Evolutionary conservation across 2,329 filamentous ascomycete genomes (phyloP).

Genomic region (Aspergillus pseudotamarii): DNA sequence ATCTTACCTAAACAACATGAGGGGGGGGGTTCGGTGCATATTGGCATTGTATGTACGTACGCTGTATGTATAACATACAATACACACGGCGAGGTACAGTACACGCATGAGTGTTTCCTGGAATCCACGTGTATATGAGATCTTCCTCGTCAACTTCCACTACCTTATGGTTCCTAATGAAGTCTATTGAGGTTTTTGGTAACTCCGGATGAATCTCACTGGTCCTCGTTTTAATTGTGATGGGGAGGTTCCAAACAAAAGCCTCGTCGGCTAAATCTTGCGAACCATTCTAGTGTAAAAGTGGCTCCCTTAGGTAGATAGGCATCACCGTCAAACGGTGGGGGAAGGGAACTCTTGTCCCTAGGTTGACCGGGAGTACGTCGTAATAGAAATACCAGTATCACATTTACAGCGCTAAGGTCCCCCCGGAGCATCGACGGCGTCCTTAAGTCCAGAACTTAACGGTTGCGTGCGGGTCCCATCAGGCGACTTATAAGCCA

Average conservation of each 20-base stretch:
- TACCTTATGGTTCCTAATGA: neutral
- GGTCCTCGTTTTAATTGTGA: neutral
- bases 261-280: slow-evolving; percentile 2
- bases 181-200: neutral
- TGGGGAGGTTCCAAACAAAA: slow-evolving; percentile 6
- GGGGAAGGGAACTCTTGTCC: neutral
- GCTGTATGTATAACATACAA: neutral
- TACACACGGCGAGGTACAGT: neutral
- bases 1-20: neutral
- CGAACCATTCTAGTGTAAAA: neutral
- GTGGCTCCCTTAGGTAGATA: neutral
- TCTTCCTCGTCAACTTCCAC: neutral
- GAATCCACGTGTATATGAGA: neutral
- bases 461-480: slow-evolving; percentile 12
- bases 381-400: neutral
- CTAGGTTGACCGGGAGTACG: neutral
- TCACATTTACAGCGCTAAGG: neutral
- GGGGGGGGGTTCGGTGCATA: neutral
- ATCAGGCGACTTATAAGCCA: slow-evolving; percentile 6
- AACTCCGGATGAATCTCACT: slow-evolving; percentile 4
- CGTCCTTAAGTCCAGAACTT: slow-evolving; percentile 14
- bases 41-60: neutral
- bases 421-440: slow-evolving; percentile 4
- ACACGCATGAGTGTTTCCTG: neutral
- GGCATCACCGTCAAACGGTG: slow-evolving; percentile 1